Evolutionary conservation across 352 stramenopile genomes (phyloP).

Genomic region (Achlya hypogyna): DNA sequence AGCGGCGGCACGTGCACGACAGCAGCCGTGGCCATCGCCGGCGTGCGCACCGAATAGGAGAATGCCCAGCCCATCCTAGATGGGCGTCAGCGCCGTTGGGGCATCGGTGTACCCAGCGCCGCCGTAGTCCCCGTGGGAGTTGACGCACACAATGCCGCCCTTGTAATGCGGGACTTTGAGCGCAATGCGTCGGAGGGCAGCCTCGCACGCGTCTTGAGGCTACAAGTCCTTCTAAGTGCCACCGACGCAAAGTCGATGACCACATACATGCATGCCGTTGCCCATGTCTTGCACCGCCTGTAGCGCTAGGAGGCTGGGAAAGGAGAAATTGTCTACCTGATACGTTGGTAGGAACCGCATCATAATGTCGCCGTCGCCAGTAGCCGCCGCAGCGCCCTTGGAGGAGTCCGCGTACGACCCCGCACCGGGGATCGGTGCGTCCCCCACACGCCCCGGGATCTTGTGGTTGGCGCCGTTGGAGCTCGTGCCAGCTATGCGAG

Average conservation of each 20-base stretch:
- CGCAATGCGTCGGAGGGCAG: slow-evolving; percentile 42
- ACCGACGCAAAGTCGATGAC: neutral
- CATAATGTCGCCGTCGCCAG: slow-evolving; percentile 87
- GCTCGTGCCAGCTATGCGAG: slow-evolving; percentile 57
- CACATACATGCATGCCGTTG: slow-evolving; percentile 48
- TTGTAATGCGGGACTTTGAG: slow-evolving; percentile 49
- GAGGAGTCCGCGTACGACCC: slow-evolving; percentile 81
- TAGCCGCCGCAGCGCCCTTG: slow-evolving; percentile 74
- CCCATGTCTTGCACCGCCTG: slow-evolving; percentile 71
- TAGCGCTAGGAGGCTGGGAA: neutral
- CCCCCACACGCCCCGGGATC: slow-evolving; percentile 81
- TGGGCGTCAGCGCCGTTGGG: neutral
- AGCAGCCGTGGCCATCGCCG: no score
- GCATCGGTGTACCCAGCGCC: slow-evolving; percentile 41
- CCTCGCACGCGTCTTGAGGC: slow-evolving; percentile 52
- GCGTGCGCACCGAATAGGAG: slow-evolving; percentile 13
- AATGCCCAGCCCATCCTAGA: slow-evolving; percentile 6
- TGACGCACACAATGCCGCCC: slow-evolving; percentile 73
- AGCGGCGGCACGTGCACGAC: no score
- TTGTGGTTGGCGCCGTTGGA: slow-evolving; percentile 88
- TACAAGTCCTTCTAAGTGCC: slow-evolving; percentile 17
- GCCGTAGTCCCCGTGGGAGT: slow-evolving; percentile 59
- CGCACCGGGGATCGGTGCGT: slow-evolving; percentile 71
- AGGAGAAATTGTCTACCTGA: slow-evolving; percentile 22
- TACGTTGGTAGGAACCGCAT: slow-evolving; percentile 87